Percentiles rank a stretch among this genome's conserved stretches.
These are phyloP conservation scores for Boletellus ananiceps DNA, from an alignment of 768 basidiomycete genomes.

Conservation along the genomic window DNA sequence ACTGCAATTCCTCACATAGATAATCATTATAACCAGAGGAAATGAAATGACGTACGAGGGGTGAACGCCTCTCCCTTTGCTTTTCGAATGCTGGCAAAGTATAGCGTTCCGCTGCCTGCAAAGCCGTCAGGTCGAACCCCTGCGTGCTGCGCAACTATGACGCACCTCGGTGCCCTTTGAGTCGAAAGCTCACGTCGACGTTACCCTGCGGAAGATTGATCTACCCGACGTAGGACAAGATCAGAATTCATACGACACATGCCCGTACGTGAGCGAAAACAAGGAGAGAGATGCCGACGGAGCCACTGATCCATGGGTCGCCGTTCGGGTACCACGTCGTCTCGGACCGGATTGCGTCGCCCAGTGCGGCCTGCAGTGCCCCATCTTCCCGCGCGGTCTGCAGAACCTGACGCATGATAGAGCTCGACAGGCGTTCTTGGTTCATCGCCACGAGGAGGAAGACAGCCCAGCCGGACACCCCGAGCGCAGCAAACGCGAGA, in stretches of 20 bases:
- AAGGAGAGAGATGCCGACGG: too few relatives aligned
- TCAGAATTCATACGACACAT: background rate
- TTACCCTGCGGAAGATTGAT: constrained; percentile 72
- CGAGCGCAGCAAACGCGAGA: too few relatives aligned
- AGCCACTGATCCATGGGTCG: too few relatives aligned
- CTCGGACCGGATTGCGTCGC: too few relatives aligned
- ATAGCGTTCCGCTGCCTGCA: constrained; percentile 67
- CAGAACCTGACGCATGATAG: too few relatives aligned
- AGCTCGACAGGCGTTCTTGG: too few relatives aligned
- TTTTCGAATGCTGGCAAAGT: constrained; percentile 80
- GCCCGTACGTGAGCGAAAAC: background rate
- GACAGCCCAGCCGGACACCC: too few relatives aligned
- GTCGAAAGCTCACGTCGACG: constrained; percentile 71
- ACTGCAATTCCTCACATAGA: constrained; percentile 35
- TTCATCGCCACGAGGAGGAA: too few relatives aligned
- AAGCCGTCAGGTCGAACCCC: background rate
- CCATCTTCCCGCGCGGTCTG: too few relatives aligned
- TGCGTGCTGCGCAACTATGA: background rate
- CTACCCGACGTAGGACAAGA: constrained; percentile 31
- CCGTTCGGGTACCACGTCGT: too few relatives aligned
- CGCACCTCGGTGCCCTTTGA: constrained; percentile 67
- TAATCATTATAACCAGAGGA: too few relatives aligned
- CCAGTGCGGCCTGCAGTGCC: too few relatives aligned
- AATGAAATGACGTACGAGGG: constrained; percentile 40
- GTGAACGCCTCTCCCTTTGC: constrained; percentile 67